Conservation (phyloP, 176 grass and related monocot species). For the Chrysopogon serrulatus region DNA sequence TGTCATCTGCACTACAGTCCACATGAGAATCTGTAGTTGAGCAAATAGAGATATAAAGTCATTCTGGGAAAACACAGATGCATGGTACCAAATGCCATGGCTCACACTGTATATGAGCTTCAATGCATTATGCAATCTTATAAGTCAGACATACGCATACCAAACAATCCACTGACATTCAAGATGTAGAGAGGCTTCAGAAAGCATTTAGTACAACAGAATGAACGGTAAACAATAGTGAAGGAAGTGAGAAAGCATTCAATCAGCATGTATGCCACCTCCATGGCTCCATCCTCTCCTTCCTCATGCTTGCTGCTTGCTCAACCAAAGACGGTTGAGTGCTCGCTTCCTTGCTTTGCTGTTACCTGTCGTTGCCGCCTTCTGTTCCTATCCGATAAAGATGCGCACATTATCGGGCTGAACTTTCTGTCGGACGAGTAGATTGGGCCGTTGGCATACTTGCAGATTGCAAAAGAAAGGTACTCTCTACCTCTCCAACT, state of each 20-base stretch:
- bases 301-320: too few relatives aligned
- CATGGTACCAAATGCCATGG: not conserved
- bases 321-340: too few relatives aligned
- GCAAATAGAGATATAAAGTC: not conserved
- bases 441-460: too few relatives aligned
- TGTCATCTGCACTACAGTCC: conserved; percentile 84
- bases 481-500: too few relatives aligned
- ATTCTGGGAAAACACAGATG: not conserved
- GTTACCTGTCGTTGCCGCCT: too few relatives aligned
- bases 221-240: not conserved
- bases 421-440: too few relatives aligned
- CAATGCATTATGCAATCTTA: not conserved
- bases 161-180: not conserved
- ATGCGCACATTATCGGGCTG: too few relatives aligned
- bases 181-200: not conserved
- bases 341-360: too few relatives aligned
- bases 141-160: not conserved
- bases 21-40: conserved; percentile 73
- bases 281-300: too few relatives aligned
- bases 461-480: too few relatives aligned
- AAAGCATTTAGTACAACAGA: not conserved
- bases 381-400: too few relatives aligned
- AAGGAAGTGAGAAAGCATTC: not conserved
- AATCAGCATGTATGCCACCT: too few relatives aligned
- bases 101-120: not conserved